phyloP scores from a whole-genome alignment of 1,284 basidiomycete genomes.

The Austroboletus novae-zelandiae region DNA sequence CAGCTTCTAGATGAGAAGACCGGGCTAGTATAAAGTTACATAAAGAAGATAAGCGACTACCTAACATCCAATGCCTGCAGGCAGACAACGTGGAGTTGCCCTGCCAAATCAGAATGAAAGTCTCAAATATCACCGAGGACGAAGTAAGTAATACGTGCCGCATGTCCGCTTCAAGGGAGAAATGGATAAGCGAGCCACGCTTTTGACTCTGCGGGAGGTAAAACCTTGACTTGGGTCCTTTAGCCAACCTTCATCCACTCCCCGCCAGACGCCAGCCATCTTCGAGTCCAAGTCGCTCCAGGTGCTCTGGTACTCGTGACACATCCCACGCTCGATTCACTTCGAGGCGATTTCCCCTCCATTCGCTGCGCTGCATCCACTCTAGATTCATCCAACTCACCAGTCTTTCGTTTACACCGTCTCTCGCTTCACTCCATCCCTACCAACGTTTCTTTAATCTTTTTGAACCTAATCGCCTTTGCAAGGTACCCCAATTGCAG shows the following conservation, averaged over 20 bases:
- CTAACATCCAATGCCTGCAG: constrained; percentile 54
- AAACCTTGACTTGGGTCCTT: constrained; percentile 29
- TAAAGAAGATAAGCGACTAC: constrained; percentile 30
- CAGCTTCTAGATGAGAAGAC: constrained; percentile 8
- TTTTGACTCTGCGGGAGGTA: constrained; percentile 39
- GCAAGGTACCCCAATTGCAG: constrained; percentile 9
- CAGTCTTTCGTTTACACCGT: constrained; percentile 53
- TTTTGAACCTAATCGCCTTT: constrained; percentile 21
- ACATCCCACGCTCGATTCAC: constrained; percentile 44
- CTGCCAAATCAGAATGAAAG: constrained; percentile 32
- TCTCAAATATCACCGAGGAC: constrained; percentile 33
- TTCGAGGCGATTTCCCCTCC: constrained; percentile 42
- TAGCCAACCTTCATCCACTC: constrained; percentile 21
- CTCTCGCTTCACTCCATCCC: constrained; percentile 27
- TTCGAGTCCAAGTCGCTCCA: constrained; percentile 25
- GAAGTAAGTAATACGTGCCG: constrained; percentile 34
- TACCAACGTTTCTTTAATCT: constrained; percentile 17
- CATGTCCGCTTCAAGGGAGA: constrained; percentile 34
- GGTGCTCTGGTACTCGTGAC: constrained; percentile 23
- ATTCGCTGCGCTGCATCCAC: constrained; percentile 27
- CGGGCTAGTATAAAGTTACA: constrained; percentile 25
- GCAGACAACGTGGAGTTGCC: constrained; percentile 58
- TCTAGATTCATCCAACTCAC: constrained; percentile 27
- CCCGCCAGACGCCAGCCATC: constrained; percentile 20
- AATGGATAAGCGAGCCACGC: constrained; percentile 49